Evolutionary conservation across 2,329 filamentous ascomycete genomes (phyloP).

Genomic region (Emydomyces testavorans): DNA sequence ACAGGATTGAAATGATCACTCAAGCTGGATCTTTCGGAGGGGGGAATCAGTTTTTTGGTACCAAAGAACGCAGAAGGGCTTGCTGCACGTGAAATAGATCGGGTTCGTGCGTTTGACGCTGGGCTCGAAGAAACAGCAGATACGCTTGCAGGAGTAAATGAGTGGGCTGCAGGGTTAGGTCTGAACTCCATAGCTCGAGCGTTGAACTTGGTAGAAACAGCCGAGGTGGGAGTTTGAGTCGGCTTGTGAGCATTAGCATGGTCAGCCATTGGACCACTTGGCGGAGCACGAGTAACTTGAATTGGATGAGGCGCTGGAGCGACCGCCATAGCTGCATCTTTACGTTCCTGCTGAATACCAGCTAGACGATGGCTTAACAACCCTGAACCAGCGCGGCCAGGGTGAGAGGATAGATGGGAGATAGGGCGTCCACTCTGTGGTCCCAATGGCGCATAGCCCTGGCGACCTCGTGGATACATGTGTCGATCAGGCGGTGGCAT

Average conservation of each 20-base stretch:
- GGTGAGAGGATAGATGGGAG: constrained; percentile 34
- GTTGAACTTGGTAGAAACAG: constrained; percentile 46
- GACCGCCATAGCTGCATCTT: constrained; percentile 29
- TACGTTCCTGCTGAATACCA: constrained; percentile 44
- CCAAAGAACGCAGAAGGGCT: constrained; percentile 50
- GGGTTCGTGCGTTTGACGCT: constrained; percentile 46
- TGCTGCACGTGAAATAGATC: constrained; percentile 36
- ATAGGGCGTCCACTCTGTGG: constrained; percentile 35
- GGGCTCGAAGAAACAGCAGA: constrained; percentile 61
- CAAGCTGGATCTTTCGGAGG: constrained; percentile 44
- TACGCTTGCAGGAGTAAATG: constrained; percentile 60
- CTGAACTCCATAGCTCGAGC: constrained; percentile 64
- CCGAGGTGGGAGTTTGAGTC: constrained; percentile 44
- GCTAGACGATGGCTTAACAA: constrained; percentile 42
- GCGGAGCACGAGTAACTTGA: constrained; percentile 58
- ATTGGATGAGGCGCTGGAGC: constrained; percentile 47
- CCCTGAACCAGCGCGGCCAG: constrained; percentile 34
- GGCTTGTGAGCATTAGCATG: constrained; percentile 38
- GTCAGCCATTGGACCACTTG: constrained; percentile 52
- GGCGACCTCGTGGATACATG: constrained; percentile 37
- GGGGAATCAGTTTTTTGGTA: constrained; percentile 58
- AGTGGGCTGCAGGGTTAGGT: constrained; percentile 66
- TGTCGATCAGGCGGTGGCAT: constrained; percentile 34
- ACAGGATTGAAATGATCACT: constrained; percentile 50
- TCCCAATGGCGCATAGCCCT: constrained; percentile 37